A percentile compares a stretch with the other conserved stretches of the same genome.
These are phyloP conservation scores for Torulaspora globosa DNA, from an alignment of 1,139 yeast genomes.

Conservation along the genomic window DNA sequence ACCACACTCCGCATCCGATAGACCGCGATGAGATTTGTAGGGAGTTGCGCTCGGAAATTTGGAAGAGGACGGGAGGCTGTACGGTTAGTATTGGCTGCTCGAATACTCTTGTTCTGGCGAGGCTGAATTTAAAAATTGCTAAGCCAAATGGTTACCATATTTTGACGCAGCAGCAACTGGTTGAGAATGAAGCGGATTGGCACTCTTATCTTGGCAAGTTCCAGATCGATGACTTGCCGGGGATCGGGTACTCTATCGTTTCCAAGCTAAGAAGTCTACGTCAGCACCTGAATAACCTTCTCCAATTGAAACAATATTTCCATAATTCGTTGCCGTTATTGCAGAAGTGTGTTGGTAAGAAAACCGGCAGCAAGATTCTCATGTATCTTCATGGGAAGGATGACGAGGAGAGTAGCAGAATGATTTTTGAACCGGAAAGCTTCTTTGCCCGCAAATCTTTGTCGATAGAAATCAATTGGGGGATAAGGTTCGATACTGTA, in stretches of 20 bases:
- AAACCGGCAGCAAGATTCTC: conserved; percentile 59
- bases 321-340: conserved; percentile 32
- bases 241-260: conserved; percentile 63
- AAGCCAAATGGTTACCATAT: conserved; percentile 68
- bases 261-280: conserved; percentile 38
- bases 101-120: conserved; percentile 68
- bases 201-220: conserved; percentile 33
- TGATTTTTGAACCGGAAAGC: conserved; percentile 41
- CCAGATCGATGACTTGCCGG: conserved; percentile 67
- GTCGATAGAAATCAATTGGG: conserved; percentile 90
- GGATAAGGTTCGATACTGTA: conserved; percentile 64
- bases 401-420: conserved; percentile 36
- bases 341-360: conserved; percentile 54
- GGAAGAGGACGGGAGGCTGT: conserved; percentile 49
- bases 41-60: conserved; percentile 45
- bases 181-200: conserved; percentile 41
- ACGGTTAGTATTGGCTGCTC: conserved; percentile 77
- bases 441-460: conserved; percentile 63
- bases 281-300: conserved; percentile 2
- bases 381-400: conserved; percentile 56
- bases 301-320: conserved; percentile 7
- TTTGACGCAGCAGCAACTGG: conserved; percentile 34
- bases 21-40: conserved; percentile 24
- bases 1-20: conserved; percentile 26
- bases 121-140: conserved; percentile 67